Percentiles rank a stretch among this genome's conserved stretches.
These are phyloP conservation scores for Aspergillus sp. DNA, from an alignment of 2,329 filamentous ascomycete genomes.

Conservation along the genomic window DNA sequence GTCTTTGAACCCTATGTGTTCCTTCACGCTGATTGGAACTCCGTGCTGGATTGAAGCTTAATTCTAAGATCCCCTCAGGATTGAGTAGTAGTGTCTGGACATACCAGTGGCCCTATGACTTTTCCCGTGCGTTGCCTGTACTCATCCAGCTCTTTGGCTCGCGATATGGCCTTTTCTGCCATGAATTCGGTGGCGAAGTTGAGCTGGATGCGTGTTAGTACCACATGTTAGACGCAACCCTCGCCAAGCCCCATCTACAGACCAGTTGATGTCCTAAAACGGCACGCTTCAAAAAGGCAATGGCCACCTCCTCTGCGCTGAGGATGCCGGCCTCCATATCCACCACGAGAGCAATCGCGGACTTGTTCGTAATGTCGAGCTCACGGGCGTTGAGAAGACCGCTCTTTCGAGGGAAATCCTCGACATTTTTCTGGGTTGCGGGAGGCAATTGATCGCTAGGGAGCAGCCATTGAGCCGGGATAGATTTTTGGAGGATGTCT, in stretches of 20 bases:
- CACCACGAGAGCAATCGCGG: slow-evolving; percentile 28
- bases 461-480: slow-evolving; percentile 37
- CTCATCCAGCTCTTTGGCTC: slow-evolving; percentile 34
- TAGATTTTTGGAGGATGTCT: slow-evolving; percentile 33
- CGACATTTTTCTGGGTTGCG: slow-evolving; percentile 28
- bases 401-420: slow-evolving; percentile 38
- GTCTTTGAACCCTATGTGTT: slow-evolving; percentile 61
- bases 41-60: slow-evolving; percentile 41
- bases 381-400: slow-evolving; percentile 52
- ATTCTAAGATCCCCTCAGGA: not conserved
- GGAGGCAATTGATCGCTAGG: slow-evolving; percentile 28
- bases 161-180: slow-evolving; percentile 33
- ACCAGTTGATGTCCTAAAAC: slow-evolving; percentile 37
- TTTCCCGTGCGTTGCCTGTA: slow-evolving; percentile 38
- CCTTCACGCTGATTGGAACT: slow-evolving; percentile 59
- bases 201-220: slow-evolving; percentile 18
- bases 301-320: slow-evolving; percentile 32
- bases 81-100: not conserved
- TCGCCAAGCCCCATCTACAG: not conserved
- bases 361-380: slow-evolving; percentile 52
- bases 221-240: not conserved
- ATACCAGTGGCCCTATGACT: slow-evolving; percentile 48
- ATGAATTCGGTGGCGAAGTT: slow-evolving; percentile 42
- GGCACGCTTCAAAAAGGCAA: slow-evolving; percentile 34
- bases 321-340: slow-evolving; percentile 28